These are phyloP conservation scores for Ophiosphaerella korrae DNA, from an alignment of 2,329 filamentous ascomycete species.

Conservation along the genomic window DNA sequence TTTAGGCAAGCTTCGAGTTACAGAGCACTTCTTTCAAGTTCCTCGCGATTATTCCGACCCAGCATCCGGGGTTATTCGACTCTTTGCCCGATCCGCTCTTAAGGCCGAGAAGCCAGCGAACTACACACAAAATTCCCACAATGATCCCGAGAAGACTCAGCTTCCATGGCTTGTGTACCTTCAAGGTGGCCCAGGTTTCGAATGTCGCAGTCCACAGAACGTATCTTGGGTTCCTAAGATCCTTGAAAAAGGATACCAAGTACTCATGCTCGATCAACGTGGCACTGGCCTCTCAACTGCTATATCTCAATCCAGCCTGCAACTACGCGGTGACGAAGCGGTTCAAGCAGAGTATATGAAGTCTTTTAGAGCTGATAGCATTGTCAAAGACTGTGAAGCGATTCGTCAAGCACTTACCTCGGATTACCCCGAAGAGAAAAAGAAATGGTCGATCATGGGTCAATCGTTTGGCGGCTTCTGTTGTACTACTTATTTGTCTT, in stretches of 20 bases:
- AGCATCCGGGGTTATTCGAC: conserved; percentile 64
- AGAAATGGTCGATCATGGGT: conserved; percentile 84
- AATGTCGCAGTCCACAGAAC: conserved; percentile 75
- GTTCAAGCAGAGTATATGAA: conserved; percentile 82
- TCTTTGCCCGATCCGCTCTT: conserved; percentile 78
- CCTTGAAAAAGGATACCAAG: conserved; percentile 80
- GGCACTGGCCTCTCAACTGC: conserved; percentile 86
- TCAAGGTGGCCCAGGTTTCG: conserved; percentile 84
- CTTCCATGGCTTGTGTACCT: conserved; percentile 72
- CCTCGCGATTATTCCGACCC: conserved; percentile 77
- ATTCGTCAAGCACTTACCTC: conserved; percentile 75
- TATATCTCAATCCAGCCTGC: conserved; percentile 74
- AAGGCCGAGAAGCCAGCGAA: conserved; percentile 68
- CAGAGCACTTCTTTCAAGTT: conserved; percentile 85
- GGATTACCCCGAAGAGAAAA: conserved; percentile 70
- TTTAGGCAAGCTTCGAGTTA: conserved; percentile 73
- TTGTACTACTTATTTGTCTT: conserved; percentile 79
- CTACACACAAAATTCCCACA: conserved; percentile 54
- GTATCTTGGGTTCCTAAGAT: conserved; percentile 71
- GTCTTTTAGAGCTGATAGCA: conserved; percentile 85
- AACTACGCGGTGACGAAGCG: conserved; percentile 63
- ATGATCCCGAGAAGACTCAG: conserved; percentile 53
- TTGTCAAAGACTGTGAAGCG: conserved; percentile 87
- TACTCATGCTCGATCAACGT: conserved; percentile 85
- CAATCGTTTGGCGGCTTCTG: conserved; percentile 95